Base-by-base conservation (phyloP, 768 basidiomycete species). In the Lepiota venenata region DNA sequence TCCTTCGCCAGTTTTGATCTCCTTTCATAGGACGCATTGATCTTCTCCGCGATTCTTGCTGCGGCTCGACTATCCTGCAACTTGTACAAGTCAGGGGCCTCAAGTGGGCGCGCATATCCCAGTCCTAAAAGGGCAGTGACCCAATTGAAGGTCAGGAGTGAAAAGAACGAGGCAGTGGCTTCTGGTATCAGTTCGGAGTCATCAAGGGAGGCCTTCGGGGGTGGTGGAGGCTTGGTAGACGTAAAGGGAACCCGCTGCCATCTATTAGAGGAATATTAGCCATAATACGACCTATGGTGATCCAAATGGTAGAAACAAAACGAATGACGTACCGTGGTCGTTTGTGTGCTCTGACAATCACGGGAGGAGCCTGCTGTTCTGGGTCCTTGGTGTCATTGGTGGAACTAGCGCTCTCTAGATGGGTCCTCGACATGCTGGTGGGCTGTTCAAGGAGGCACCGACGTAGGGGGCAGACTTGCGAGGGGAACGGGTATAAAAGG, bases 31-130 rank as follows among this genome's bases (percentile, higher is more conserved):
- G 88, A 88, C 2, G 67, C 67, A 18, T 79, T 73, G 38, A 96
- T 87, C 35, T 75, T 71, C 1, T 80, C 71, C 2, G 88, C 87
- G 37, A 93, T 81, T 15, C 70, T 62, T 1, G 73, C 77, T 0
- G 92, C 79, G 1, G 80, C 74, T 21, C 84, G 80, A 18, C 79
- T 66, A 36, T 84, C 79, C 55, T 83, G 83, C 21, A 94, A 81
- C 67, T 83, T 88, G 76, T 86, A 94, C 3, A 95, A 74, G 68
- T 95, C 93, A 0, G 86, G 69, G 0, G 85, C 83, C 62, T 93
- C 87, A 2, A 96, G 76, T 1, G 93, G 89, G 7, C 93, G 80
- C 7, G 82, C 78, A 63, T 92, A 93, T 7, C 93, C 93, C 10
- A 93, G 72, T 10, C 72, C 66, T 58, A 95, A 76, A 20, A 94